These are phyloP conservation scores for Pharus latifolius DNA, from an alignment of 176 grass and related monocot genomes.

Conservation along the genomic window DNA sequence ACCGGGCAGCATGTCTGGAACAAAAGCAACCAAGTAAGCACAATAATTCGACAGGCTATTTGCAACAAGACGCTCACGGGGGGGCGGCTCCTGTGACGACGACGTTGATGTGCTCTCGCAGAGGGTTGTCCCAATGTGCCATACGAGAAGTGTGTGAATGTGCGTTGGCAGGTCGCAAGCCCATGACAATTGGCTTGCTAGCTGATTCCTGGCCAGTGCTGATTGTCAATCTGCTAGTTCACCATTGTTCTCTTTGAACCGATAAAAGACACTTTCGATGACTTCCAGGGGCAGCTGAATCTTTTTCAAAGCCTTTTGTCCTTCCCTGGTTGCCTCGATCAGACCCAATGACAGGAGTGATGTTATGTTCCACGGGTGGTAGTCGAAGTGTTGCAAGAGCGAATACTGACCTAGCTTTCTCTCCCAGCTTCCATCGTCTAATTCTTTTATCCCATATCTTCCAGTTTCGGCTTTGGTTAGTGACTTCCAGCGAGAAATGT, in stretches of 20 bases:
- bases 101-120: background rate
- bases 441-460: too few species aligned
- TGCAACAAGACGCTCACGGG: background rate
- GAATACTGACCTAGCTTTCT: constrained; percentile 8
- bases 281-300: background rate
- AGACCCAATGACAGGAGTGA: background rate
- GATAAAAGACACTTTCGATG: background rate
- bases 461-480: too few species aligned
- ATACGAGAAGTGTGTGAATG: background rate
- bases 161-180: background rate
- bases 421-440: too few species aligned
- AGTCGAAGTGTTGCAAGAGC: background rate
- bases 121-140: constrained; percentile 1
- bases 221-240: background rate
- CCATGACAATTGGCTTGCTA: background rate
- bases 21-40: constrained; percentile 17
- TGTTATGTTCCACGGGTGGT: background rate
- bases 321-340: background rate
- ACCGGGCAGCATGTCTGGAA: constrained; percentile 3
- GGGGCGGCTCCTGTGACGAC: background rate
- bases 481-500: too few species aligned
- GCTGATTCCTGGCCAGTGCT: background rate
- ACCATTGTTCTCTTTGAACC: background rate
- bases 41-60: background rate
- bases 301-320: background rate